Percentiles rank a stretch among this genome's conserved stretches.
Conservation (phyloP, 2,329 filamentous ascomycete species). For the Colletotrichum tropicale region DNA sequence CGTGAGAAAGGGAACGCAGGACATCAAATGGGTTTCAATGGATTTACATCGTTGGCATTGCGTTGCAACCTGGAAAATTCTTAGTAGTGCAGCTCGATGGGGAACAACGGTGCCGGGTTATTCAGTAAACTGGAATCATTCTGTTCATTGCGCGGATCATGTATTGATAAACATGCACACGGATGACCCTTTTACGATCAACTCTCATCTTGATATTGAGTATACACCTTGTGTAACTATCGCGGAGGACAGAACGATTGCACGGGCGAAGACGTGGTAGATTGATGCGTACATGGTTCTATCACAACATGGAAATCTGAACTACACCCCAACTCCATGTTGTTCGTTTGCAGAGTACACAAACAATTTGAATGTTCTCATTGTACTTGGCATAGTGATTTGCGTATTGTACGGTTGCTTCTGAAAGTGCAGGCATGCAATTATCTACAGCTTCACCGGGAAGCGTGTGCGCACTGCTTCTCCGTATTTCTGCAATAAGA, state of each 20-base stretch:
- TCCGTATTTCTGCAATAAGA: neutral
- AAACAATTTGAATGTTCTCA: neutral
- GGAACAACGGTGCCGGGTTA: neutral
- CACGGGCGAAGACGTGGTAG: neutral
- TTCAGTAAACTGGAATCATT: neutral
- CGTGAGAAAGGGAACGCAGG: neutral
- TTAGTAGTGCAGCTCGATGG: neutral
- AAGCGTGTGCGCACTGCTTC: neutral
- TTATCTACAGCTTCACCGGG: neutral
- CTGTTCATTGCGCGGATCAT: neutral
- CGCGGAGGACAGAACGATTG: neutral
- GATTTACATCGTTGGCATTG: neutral
- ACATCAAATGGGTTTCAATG: neutral
- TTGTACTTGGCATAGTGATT: neutral
- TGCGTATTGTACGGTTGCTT: neutral
- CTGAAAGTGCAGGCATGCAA: accelerated
- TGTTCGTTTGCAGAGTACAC: neutral
- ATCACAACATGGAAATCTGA: neutral
- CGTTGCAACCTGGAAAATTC: neutral
- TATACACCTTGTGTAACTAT: neutral
- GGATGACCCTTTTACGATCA: neutral
- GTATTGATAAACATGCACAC: neutral
- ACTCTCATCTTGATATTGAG: neutral
- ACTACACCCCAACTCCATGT: neutral
- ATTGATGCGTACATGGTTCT: neutral